Conservation (phyloP, 2,329 filamentous ascomycete genomes). For the Teratosphaeria epicoccoides region DNA sequence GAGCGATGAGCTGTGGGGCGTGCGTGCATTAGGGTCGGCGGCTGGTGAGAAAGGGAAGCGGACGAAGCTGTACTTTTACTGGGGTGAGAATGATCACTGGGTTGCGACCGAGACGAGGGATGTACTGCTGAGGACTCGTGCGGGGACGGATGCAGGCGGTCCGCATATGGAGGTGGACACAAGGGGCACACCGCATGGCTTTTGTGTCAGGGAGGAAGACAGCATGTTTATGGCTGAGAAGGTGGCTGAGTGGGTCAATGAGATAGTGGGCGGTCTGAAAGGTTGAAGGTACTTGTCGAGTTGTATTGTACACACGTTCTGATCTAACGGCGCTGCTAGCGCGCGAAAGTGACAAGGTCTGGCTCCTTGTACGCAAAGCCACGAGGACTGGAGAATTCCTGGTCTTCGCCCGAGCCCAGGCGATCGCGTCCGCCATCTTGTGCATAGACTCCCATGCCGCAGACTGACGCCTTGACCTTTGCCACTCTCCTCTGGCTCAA, state of each 20-base stretch:
- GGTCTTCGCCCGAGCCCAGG: no score
- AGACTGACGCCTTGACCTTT: neutral
- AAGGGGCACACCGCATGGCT: constrained; percentile 47
- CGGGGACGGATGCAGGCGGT: constrained; percentile 18
- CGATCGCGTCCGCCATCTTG: neutral
- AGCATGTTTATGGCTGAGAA: constrained; percentile 41
- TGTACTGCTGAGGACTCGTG: constrained; percentile 36
- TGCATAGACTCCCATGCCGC: neutral
- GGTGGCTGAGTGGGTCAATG: constrained; percentile 30
- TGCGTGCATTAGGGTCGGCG: neutral
- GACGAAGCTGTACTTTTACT: constrained; percentile 46
- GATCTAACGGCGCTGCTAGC: no score
- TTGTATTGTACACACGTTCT: no score
- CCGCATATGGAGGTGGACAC: constrained; percentile 46
- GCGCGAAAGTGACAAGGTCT: no score
- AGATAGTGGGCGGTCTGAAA: constrained; percentile 1
- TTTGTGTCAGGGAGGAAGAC: constrained; percentile 38
- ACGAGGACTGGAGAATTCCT: no score
- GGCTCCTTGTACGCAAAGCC: no score
- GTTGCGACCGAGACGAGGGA: constrained; percentile 49
- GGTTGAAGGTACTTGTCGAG: neutral
- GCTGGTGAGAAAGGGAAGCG: constrained; percentile 18
- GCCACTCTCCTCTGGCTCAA: neutral
- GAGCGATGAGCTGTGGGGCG: constrained; percentile 50
- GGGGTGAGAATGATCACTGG: constrained; percentile 51